phyloP scores from a whole-genome alignment of 169 alveolate genomes.

The Besnoitia besnoiti region DNA sequence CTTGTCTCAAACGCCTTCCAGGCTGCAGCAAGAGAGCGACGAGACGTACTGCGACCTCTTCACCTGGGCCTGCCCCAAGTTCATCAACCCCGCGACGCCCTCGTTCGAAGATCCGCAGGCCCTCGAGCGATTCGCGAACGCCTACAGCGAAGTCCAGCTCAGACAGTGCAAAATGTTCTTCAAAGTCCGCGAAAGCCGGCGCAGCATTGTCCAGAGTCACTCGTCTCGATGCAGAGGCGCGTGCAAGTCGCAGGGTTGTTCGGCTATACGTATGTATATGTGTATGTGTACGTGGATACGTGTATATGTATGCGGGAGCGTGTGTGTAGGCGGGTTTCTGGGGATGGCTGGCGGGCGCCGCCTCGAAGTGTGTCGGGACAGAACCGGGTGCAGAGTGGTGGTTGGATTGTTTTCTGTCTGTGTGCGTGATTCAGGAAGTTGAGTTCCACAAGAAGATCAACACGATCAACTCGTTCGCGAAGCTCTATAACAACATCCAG shows the following conservation, averaged over 20 bases:
- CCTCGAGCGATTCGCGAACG: background rate
- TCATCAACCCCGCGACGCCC: conserved; percentile 78
- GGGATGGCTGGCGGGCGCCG: background rate
- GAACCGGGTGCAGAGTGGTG: background rate
- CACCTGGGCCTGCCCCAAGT: conserved; percentile 82
- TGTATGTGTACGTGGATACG: background rate
- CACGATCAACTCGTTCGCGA: conserved; percentile 49
- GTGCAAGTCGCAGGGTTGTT: no score
- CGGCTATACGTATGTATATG: no score
- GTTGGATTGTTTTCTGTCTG: background rate
- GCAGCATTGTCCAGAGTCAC: background rate
- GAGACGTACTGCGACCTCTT: conserved; percentile 81
- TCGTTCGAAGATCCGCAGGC: conserved; percentile 8
- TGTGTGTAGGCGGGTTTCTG: background rate
- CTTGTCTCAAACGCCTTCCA: conserved; percentile 1
- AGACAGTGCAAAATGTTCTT: conserved; percentile 14
- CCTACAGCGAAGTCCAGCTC: conserved; percentile 4
- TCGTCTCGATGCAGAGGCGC: no score
- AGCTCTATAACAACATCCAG: conserved; percentile 52
- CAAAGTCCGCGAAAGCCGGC: background rate
- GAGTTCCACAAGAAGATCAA: conserved; percentile 22
- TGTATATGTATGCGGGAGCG: no score
- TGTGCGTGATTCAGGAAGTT: conserved; percentile 13
- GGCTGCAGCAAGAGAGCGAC: conserved; percentile 81
- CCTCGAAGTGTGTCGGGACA: background rate